Conservation (phyloP, 192 early-diverging fungal species). For the Coemansia sp. region DNA sequence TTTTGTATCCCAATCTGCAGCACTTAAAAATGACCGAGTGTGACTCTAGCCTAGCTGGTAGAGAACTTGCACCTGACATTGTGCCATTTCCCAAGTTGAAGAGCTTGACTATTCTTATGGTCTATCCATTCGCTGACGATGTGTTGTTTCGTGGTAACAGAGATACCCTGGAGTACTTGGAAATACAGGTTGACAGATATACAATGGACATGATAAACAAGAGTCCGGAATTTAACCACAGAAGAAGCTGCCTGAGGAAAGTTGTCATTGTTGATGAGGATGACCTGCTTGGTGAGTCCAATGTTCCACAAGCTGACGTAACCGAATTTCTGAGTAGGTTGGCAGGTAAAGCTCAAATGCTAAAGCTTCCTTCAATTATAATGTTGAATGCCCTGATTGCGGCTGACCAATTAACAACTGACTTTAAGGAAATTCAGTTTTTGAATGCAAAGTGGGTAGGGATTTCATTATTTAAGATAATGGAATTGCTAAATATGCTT, state of each 20-base stretch:
- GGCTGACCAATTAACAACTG: neutral
- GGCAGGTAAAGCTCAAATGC: neutral
- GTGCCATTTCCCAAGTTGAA: slow-evolving; percentile 5
- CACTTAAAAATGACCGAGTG: neutral
- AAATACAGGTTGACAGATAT: neutral
- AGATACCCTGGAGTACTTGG: slow-evolving; percentile 1
- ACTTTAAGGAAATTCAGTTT: neutral
- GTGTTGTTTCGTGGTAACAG: slow-evolving; percentile 4
- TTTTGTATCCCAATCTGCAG: neutral
- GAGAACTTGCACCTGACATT: neutral
- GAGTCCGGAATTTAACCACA: neutral
- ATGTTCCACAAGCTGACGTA: neutral
- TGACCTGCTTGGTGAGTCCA: neutral
- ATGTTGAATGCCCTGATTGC: neutral
- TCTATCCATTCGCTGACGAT: slow-evolving; percentile 10
- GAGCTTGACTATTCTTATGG: neutral
- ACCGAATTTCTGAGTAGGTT: neutral
- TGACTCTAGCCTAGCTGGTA: neutral
- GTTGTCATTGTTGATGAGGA: neutral
- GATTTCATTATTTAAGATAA: neutral
- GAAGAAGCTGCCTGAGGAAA: neutral
- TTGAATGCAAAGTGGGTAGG: neutral
- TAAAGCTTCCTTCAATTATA: neutral
- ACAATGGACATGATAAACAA: neutral
- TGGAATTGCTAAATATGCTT: neutral